Conservation (phyloP, 768 basidiomycete species). For the Suillus occidentalis region DNA sequence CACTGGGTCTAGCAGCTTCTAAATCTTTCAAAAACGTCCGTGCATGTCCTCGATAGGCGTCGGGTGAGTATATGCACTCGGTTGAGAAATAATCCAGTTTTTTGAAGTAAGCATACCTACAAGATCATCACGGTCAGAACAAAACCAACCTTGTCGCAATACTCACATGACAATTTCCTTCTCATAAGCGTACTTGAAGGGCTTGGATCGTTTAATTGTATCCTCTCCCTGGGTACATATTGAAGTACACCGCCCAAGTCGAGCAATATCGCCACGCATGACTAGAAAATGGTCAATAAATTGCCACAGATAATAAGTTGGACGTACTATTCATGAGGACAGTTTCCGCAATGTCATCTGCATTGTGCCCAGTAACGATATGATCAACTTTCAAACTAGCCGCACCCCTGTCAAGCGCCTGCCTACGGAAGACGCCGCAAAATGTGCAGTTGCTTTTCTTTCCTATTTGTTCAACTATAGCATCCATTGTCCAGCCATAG, state of each 20-base stretch:
- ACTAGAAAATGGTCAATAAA: constrained; percentile 48
- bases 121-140: not conserved
- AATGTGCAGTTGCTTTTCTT: constrained; percentile 99
- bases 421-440: constrained; percentile 95
- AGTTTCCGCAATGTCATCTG: constrained; percentile 98
- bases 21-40: constrained; percentile 92
- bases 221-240: constrained; percentile 97
- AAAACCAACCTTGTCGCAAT: constrained; percentile 12
- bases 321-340: constrained; percentile 96
- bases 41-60: constrained; percentile 97
- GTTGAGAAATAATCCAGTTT: constrained; percentile 99
- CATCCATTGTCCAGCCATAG: constrained; percentile 99
- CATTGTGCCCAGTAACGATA: constrained; percentile 98
- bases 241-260: constrained; percentile 88
- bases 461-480: constrained; percentile 91
- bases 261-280: constrained; percentile 96
- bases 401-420: constrained; percentile 95
- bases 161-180: constrained; percentile 98
- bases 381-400: constrained; percentile 88
- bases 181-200: constrained; percentile 99
- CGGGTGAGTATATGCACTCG: constrained; percentile 98
- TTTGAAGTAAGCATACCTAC: constrained; percentile 98
- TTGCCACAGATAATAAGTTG: not conserved
- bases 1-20: constrained; percentile 90
- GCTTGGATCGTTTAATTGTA: constrained; percentile 94